phyloP scores from a whole-genome alignment of 805 yeast species.

The Priceomyces carsonii region DNA sequence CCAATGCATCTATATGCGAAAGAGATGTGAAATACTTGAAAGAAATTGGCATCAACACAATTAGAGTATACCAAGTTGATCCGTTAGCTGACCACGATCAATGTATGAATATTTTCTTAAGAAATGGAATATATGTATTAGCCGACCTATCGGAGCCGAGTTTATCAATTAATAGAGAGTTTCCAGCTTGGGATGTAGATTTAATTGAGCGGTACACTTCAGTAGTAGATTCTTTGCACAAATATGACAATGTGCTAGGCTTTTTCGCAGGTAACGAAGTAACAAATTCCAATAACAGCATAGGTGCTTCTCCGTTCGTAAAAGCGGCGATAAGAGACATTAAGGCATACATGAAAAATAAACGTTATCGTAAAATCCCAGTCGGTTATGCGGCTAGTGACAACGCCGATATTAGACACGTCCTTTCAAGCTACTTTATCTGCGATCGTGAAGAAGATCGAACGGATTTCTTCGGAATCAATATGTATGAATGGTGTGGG shows the following conservation, averaged over 20 bases:
- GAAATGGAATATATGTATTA: conserved; percentile 36
- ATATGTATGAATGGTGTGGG: conserved; percentile 46
- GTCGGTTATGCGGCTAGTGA: conserved; percentile 44
- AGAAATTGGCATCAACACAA: conserved; percentile 69
- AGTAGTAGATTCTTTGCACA: conserved; percentile 34
- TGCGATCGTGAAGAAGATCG: conserved; percentile 22
- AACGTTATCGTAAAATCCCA: conserved; percentile 34
- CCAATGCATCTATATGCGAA: conserved; percentile 65
- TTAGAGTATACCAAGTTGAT: conserved; percentile 86
- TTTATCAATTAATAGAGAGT: conserved; percentile 29
- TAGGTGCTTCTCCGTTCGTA: conserved; percentile 34
- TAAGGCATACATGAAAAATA: conserved; percentile 25
- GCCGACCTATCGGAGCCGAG: conserved; percentile 39
- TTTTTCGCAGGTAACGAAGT: conserved; percentile 46
- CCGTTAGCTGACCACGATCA: conserved; percentile 68
- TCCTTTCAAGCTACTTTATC: conserved; percentile 30
- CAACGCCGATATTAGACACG: conserved; percentile 29
- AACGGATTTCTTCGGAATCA: conserved; percentile 38
- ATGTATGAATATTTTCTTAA: conserved; percentile 67
- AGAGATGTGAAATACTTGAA: conserved; percentile 81
- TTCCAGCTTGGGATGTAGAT: conserved; percentile 37
- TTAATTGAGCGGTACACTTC: conserved; percentile 27
- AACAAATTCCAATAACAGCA: conserved; percentile 24
- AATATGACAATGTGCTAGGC: conserved; percentile 36
- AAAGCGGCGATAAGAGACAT: conserved; percentile 37